Conservation (phyloP, 192 early-diverging fungal genomes). For the Umbelopsis vinacea region DNA sequence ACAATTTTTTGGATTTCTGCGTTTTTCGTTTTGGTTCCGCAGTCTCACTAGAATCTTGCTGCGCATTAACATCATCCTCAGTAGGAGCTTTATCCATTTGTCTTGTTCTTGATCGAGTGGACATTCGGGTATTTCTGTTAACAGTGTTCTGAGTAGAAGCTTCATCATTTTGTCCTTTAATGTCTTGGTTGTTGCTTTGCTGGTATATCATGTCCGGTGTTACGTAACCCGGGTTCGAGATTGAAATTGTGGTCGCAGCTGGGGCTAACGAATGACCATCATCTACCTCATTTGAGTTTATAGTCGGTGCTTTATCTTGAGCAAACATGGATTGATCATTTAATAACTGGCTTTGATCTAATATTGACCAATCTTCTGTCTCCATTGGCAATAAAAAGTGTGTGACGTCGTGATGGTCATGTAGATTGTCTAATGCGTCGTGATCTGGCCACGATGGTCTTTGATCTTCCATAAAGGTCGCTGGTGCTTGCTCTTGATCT, state of each 20-base stretch:
- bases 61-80: not conserved
- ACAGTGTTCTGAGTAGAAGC: not conserved
- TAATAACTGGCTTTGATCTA: not conserved
- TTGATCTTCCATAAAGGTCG: not conserved
- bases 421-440: not conserved
- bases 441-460: conserved; percentile 10
- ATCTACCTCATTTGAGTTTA: not conserved
- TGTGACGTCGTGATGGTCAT: conserved; percentile 14
- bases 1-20: conserved; percentile 54
- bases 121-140: conserved; percentile 6
- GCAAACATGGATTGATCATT: not conserved
- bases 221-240: not conserved
- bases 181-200: not conserved
- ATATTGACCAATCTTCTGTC: conserved; percentile 1
- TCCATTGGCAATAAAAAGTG: conserved; percentile 14
- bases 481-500: not conserved
- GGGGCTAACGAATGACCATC: not conserved
- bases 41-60: not conserved
- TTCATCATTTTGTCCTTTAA: not conserved
- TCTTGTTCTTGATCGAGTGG: not conserved
- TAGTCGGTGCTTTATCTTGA: not conserved
- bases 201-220: conserved; percentile 11
- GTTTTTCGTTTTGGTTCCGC: conserved; percentile 21
- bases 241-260: not conserved
- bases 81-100: not conserved